These are phyloP conservation scores for Xylariales sp. DNA, from an alignment of 2,329 filamentous ascomycete genomes.

Conservation along the genomic window DNA sequence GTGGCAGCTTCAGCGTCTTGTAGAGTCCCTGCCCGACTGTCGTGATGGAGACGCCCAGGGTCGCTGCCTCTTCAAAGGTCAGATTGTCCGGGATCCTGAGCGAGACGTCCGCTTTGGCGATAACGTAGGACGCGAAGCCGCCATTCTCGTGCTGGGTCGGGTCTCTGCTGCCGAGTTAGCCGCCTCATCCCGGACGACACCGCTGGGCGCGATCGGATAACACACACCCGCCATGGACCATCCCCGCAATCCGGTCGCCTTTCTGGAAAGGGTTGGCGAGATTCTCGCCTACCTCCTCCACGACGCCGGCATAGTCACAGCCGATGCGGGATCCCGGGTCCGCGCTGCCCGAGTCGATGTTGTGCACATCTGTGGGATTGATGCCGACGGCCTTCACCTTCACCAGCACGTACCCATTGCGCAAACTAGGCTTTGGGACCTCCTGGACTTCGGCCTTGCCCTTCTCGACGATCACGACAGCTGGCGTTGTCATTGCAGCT, in stretches of 20 bases:
- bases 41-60: constrained; percentile 33
- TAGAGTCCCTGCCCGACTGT: constrained; percentile 46
- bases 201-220: no score
- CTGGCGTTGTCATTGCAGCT: constrained; percentile 14
- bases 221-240: constrained; percentile 30
- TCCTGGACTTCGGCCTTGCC: constrained; percentile 19
- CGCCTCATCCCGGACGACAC: neutral
- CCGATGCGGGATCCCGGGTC: constrained; percentile 22
- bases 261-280: constrained; percentile 38
- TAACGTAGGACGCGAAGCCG: constrained; percentile 35
- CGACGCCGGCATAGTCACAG: constrained; percentile 43
- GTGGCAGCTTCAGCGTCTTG: constrained; percentile 36
- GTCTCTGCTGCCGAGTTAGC: constrained; percentile 21
- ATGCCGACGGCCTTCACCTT: constrained; percentile 29
- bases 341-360: constrained; percentile 18
- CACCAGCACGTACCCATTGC: constrained; percentile 25
- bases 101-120: constrained; percentile 34
- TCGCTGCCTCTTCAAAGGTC: constrained; percentile 42
- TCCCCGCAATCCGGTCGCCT: constrained; percentile 43
- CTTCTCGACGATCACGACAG: constrained; percentile 15
- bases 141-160: constrained; percentile 34
- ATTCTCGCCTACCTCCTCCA: constrained; percentile 39
- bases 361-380: constrained; percentile 32
- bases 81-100: constrained; percentile 40
- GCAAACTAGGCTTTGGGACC: constrained; percentile 17